Evolutionary conservation across 306 rosid genomes (phyloP), one percentile per base, ranked within the genome.

Genomic region (Prunus mume): DNA sequence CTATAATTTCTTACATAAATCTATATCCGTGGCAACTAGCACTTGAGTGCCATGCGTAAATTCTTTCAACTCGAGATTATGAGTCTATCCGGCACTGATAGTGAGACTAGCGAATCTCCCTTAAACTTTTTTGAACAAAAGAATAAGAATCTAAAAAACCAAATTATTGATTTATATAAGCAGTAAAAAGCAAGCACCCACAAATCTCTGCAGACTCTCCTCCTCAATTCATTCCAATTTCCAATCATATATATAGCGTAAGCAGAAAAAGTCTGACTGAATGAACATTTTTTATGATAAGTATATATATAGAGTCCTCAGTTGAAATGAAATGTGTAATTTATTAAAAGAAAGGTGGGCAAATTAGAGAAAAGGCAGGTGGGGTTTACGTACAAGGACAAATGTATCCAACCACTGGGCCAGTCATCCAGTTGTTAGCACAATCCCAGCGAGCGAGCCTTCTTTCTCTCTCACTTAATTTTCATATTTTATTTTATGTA

Each of bases 381-480:
- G 69, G 76, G 38, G 69, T 78, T 82, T 72, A 78, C 78, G 78
- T 58, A 51, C 62, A 58, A 58, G 82, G 91, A 88, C 88, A 85
- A 82, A 80, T 84, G 81, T 87, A 81, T 76, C 83, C 84, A 85
- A 76, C 87, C 74, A 72, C 82, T 83, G 91, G 90, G 83, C 82
- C 90, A 77, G 51, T 63, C 9, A 32, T 83, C 84, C 87, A 60
- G 79, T 86, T 88, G 82, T 85, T 75, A 73, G 73, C 87, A 82
- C 78, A 58, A 24, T 80, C 66, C 67, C 71, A 22, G 61, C 69
- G 27, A 56, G 3, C 75, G 3, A n/a, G 28, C 20, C 64, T 28
- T 9, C 65, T 47, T 69, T 61, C 55, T 72, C 49, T 38, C 65
- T 72, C 22, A 15, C 30, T 34, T 76, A 5, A 46, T 12, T 19